phyloP scores from a whole-genome alignment of 805 yeast genomes.

The Hemisphaericaspora nanyangensis region DNA sequence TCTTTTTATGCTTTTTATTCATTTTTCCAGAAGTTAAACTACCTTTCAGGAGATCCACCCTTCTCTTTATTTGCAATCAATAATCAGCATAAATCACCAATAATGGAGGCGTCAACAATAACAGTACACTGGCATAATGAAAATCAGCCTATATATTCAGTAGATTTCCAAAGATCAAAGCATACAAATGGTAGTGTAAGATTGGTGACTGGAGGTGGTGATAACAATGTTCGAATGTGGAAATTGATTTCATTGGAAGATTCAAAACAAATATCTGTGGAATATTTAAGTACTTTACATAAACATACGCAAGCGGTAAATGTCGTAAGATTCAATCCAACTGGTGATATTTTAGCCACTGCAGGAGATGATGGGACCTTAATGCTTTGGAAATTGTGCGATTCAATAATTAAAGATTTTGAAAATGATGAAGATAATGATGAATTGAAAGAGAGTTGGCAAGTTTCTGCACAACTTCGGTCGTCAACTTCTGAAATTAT shows the following conservation, averaged over 20 bases:
- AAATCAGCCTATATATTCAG: constrained; percentile 68
- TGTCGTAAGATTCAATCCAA: constrained; percentile 74
- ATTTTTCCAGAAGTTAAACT: too few species aligned
- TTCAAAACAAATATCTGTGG: constrained; percentile 38
- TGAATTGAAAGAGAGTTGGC: constrained; percentile 72
- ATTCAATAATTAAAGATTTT: constrained; percentile 53
- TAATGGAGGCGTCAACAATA: constrained; percentile 42
- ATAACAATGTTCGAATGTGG: constrained; percentile 77
- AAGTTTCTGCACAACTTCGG: constrained; percentile 53
- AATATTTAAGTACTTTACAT: constrained; percentile 73
- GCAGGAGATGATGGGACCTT: constrained; percentile 96
- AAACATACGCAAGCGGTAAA: constrained; percentile 96
- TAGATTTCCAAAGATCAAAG: constrained; percentile 48
- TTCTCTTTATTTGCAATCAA: too few species aligned
- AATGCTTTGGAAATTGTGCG: constrained; percentile 69
- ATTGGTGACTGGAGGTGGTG: constrained; percentile 92
- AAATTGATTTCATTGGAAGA: constrained; percentile 9
- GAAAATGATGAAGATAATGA: constrained; percentile 54
- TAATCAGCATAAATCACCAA: too few species aligned
- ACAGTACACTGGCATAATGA: constrained; percentile 74
- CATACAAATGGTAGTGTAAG: constrained; percentile 21
- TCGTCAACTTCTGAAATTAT: constrained; percentile 74
- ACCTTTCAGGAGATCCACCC: too few species aligned
- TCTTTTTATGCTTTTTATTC: too few species aligned
- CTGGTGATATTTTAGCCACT: constrained; percentile 70